These are phyloP conservation scores for Pythium apleroticum DNA, from an alignment of 352 stramenopile genomes.

Conservation along the genomic window DNA sequence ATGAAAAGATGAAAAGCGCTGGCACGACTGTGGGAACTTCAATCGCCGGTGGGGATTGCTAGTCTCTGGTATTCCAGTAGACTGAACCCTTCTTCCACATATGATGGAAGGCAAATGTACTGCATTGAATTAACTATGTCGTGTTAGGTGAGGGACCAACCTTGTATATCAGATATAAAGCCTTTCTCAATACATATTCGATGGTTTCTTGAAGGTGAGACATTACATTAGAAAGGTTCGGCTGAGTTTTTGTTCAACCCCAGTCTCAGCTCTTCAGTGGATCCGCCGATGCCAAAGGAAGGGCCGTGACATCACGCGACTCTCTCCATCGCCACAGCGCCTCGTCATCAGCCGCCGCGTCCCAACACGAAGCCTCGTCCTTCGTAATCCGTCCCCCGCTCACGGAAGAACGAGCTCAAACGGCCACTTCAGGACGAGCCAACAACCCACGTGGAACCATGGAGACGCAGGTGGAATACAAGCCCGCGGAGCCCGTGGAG, in stretches of 20 bases:
- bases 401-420: neutral
- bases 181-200: too few species aligned
- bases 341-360: neutral
- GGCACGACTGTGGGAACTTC: neutral
- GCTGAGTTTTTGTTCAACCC: neutral
- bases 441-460: neutral
- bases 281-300: neutral
- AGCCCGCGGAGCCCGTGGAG: neutral
- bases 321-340: neutral
- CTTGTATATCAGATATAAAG: too few species aligned
- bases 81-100: too few species aligned
- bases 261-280: neutral
- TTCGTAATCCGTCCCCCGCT: neutral
- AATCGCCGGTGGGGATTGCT: neutral
- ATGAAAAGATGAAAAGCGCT: neutral
- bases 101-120: too few species aligned
- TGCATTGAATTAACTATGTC: too few species aligned
- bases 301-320: neutral
- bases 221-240: neutral
- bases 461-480: neutral
- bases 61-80: too few species aligned
- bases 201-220: too few species aligned
- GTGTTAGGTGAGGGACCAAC: too few species aligned
- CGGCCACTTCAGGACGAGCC: slow-evolving; percentile 2
- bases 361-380: too few species aligned